Base-by-base conservation (phyloP, 2,329 filamentous ascomycete species). In the Scopulariopsis brevicaulis region DNA sequence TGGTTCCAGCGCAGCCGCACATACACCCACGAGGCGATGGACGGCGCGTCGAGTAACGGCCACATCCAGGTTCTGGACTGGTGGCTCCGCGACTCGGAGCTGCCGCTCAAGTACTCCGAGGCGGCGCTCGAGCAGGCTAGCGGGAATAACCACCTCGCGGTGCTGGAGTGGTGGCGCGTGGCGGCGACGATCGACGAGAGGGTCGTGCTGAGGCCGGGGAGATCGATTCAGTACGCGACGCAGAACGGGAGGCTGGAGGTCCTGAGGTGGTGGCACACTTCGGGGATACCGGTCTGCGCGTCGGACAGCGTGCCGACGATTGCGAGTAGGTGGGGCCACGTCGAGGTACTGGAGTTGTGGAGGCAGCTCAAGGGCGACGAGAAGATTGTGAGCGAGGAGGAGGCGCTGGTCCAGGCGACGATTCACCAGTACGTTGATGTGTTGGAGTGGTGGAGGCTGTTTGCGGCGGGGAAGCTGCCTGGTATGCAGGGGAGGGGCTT, bases 91-190 rank as follows among this genome's bases (percentile, higher is more conserved):
- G 90, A 87, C 8, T 83, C 81, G 0, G 88, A 87, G 0, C 77
- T 96, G 1, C 83, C 86, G 2, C 77, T 96, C 22, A 86, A 89
- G 63, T 96, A 94, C 70, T 96, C 89, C 12, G 90, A 96, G 68
- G 80, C 85, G 5, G 90, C 93, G 0, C 80, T 97, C 20, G 93
- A 96, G 70, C 87, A 92, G 65, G 92, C 93, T 34, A 93, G 87
- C 59, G 85, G 85, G 3, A 87, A 90, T 65, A 91, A 92, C 8
- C 88, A 94, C 63, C 78, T 96, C n/a, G 75, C 84, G 7, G 90
- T 96, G 1, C 79, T 97, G 1, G 87, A 95, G 65, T 97, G 93
- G 93, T 97, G 93, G 93, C 89, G 89, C 64, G 81, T 86, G 60
- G 84, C 86, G 0, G 82, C 81, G 14, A 72, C 77, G 15, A 78